Conservation (phyloP, 441 rosid species). For the Gossypium davidsonii region DNA sequence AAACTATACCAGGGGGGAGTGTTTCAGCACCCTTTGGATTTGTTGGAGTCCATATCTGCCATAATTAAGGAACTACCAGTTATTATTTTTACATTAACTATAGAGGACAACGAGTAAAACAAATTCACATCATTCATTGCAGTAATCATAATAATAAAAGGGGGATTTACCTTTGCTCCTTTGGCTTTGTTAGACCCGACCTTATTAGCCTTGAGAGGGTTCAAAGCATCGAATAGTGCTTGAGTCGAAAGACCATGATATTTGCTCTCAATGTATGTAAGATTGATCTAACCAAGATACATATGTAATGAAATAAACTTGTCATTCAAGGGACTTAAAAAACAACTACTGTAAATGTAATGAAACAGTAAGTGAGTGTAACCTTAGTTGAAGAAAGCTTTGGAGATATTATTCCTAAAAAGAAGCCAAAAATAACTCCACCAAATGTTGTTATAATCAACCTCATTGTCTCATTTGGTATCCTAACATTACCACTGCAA, state of each 20-base stretch:
- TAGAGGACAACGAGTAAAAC: not conserved
- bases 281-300: constrained; percentile 52
- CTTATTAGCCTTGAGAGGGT: constrained; percentile 45
- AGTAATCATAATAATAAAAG: not conserved
- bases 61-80: constrained; percentile 14
- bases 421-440: constrained; percentile 77
- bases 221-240: constrained; percentile 56
- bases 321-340: not conserved
- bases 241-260: constrained; percentile 71
- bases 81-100: not conserved
- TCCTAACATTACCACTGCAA: constrained; percentile 50
- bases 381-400: constrained; percentile 80
- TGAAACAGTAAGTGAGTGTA: not conserved
- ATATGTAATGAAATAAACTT: constrained; percentile 12
- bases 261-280: constrained; percentile 70
- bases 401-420: constrained; percentile 73
- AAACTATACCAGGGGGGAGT: constrained; percentile 79
- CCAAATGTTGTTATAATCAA: constrained; percentile 58
- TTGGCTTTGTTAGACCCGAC: constrained; percentile 24
- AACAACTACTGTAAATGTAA: not conserved
- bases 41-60: constrained; percentile 85
- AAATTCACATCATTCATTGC: not conserved
- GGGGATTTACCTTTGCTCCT: constrained; percentile 42
- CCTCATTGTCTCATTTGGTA: constrained; percentile 69
- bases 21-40: constrained; percentile 95